phyloP scores from a whole-genome alignment of 495 filamentous ascomycete genomes.

The Cetradonia linearis region DNA sequence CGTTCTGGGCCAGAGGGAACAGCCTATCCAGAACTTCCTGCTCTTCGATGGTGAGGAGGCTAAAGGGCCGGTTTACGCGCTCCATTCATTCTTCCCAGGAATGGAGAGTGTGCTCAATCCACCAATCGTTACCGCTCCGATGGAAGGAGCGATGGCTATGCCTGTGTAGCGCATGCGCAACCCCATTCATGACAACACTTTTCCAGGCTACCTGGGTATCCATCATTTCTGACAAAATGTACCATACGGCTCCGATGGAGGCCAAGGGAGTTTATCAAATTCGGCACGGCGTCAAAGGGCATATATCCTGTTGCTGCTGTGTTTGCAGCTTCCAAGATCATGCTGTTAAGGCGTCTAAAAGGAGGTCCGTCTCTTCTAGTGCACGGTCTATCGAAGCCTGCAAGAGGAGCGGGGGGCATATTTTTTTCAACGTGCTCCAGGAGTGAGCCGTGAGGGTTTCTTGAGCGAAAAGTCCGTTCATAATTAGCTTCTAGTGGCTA shows the following conservation, averaged over 20 bases:
- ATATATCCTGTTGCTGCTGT: neutral
- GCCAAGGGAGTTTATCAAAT: neutral
- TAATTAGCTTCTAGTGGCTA: neutral
- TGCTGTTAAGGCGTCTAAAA: neutral
- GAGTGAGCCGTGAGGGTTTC: neutral
- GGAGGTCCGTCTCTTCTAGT: neutral
- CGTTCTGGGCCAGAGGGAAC: slow-evolving; percentile 77
- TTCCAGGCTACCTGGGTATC: no score
- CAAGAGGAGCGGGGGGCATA: neutral
- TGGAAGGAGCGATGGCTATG: neutral
- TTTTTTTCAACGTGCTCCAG: neutral
- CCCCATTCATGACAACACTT: no score
- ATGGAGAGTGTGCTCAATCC: slow-evolving; percentile 18
- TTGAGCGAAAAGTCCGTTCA: neutral
- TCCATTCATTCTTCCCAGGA: slow-evolving; percentile 61
- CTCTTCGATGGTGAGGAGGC: slow-evolving; percentile 80
- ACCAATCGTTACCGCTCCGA: slow-evolving; percentile 2
- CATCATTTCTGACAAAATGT: no score
- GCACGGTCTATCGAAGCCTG: neutral
- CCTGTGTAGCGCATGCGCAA: neutral
- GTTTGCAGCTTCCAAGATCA: neutral
- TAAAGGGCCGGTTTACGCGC: slow-evolving; percentile 64
- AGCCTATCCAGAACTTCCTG: slow-evolving; percentile 90
- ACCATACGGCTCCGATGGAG: neutral
- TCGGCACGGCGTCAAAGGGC: neutral